Conservation (phyloP, 768 basidiomycete genomes). For the Lentinus brumalis region DNA sequence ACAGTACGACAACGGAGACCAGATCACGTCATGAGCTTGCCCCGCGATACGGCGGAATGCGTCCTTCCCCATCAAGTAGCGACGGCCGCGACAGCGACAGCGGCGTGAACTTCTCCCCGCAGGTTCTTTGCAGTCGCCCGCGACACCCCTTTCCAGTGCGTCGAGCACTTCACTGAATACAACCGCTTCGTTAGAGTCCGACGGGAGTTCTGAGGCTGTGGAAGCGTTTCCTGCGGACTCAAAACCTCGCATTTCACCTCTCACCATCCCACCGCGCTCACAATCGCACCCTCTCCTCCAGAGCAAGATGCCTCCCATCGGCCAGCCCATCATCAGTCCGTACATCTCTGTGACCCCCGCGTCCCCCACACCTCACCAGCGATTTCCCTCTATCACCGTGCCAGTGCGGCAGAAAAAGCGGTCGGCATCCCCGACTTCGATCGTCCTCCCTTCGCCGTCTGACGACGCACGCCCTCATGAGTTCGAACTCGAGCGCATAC, state of each 20-base stretch:
- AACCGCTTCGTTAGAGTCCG: slow-evolving; percentile 3
- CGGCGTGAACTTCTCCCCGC: not conserved
- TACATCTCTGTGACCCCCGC: slow-evolving; percentile 21
- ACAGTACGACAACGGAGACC: not conserved
- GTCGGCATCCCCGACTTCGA: slow-evolving; percentile 12
- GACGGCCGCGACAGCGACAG: slow-evolving; percentile 16
- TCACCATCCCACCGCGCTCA: slow-evolving; percentile 15
- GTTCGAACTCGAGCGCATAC: not conserved
- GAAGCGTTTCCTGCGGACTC: not conserved
- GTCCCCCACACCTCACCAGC: slow-evolving; percentile 1
- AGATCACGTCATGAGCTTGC: not conserved
- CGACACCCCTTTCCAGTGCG: not conserved
- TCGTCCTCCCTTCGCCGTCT: slow-evolving; percentile 7
- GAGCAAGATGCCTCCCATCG: not conserved
- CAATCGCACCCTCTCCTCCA: slow-evolving; percentile 6
- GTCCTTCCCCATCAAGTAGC: slow-evolving; percentile 10
- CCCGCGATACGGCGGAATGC: not conserved
- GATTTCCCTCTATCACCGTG: not conserved
- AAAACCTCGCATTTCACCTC: slow-evolving; percentile 4
- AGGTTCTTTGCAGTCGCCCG: slow-evolving; percentile 5
- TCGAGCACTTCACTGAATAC: not conserved
- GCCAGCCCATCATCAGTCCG: slow-evolving; percentile 4
- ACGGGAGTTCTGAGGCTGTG: slow-evolving; percentile 4
- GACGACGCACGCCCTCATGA: not conserved
- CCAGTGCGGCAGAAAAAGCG: not conserved